Conservation (phyloP, 2,329 filamentous ascomycete genomes). For the Chaetomiaceae sp. region DNA sequence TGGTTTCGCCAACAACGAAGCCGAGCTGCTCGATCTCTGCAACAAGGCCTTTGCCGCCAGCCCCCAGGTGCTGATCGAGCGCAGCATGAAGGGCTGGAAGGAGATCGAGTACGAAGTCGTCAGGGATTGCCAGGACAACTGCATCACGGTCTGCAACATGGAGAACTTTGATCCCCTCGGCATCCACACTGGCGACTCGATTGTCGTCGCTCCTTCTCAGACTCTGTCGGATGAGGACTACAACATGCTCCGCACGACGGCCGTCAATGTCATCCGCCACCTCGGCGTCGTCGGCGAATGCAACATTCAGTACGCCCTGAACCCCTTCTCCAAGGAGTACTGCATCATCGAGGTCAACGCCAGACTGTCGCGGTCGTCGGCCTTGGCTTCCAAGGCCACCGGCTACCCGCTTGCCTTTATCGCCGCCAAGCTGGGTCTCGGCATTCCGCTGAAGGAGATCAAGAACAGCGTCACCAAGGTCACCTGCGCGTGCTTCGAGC, state of each 20-base stretch:
- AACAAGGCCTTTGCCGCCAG: conserved; percentile 92
- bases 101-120: conserved; percentile 99
- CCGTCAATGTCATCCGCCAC: conserved; percentile 94
- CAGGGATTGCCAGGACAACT: conserved; percentile 92
- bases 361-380: conserved; percentile 94
- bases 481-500: conserved; percentile 97
- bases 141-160: conserved; percentile 99
- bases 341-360: conserved; percentile 99
- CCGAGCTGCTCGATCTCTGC: conserved; percentile 80
- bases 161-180: conserved; percentile 99
- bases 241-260: conserved; percentile 97
- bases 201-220: conserved; percentile 95
- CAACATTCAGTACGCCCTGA: conserved; percentile 97
- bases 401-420: conserved; percentile 97
- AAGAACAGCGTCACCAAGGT: conserved; percentile 93
- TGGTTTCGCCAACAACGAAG: conserved; percentile 87
- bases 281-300: conserved; percentile 97
- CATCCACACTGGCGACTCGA: conserved; percentile 97
- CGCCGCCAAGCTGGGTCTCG: conserved; percentile 90
- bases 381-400: conserved; percentile 94
- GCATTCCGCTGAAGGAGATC: conserved; percentile 93
- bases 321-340: conserved; percentile 92
- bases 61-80: conserved; percentile 93
- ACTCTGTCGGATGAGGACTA: conserved; percentile 97
- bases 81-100: conserved; percentile 99